Evolutionary conservation across 768 basidiomycete genomes (phyloP).

Genomic region (Suillus placidus): DNA sequence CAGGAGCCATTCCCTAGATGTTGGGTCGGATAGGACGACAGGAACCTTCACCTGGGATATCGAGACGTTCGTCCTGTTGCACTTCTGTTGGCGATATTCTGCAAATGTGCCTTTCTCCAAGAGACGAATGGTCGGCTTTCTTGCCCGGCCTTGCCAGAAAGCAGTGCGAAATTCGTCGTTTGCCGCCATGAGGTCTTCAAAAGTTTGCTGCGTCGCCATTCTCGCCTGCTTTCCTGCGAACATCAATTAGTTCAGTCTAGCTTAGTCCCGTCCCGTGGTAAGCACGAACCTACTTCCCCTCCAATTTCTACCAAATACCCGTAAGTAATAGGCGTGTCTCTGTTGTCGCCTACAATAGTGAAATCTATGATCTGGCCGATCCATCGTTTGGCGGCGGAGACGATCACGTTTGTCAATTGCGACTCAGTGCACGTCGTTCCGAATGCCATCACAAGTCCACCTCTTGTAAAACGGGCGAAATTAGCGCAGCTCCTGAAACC

Average conservation of each 20-base stretch:
- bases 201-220: conserved; percentile 1
- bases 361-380: conserved; percentile 26
- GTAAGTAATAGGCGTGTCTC: conserved; percentile 17
- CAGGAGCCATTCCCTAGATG: conserved; percentile 20
- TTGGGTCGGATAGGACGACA: conserved; percentile 8
- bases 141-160: not conserved
- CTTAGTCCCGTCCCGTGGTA: not conserved
- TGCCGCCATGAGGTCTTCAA: conserved; percentile 3
- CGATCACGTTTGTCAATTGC: conserved; percentile 22
- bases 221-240: not conserved
- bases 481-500: not conserved
- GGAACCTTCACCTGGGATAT: conserved; percentile 14
- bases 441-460: not conserved
- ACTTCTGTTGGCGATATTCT: conserved; percentile 6
- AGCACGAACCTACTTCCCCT: conserved; percentile 12
- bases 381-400: conserved; percentile 11
- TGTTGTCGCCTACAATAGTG: conserved; percentile 23
- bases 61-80: not conserved
- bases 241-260: not conserved
- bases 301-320: conserved; percentile 13
- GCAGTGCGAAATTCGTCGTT: not conserved
- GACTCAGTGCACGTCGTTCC: conserved; percentile 16
- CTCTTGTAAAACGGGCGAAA: not conserved
- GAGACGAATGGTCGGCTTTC: conserved; percentile 15
- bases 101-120: conserved; percentile 10